phyloP scores from a whole-genome alignment of 345 rosid genomes.

The Iberis pinnata region DNA sequence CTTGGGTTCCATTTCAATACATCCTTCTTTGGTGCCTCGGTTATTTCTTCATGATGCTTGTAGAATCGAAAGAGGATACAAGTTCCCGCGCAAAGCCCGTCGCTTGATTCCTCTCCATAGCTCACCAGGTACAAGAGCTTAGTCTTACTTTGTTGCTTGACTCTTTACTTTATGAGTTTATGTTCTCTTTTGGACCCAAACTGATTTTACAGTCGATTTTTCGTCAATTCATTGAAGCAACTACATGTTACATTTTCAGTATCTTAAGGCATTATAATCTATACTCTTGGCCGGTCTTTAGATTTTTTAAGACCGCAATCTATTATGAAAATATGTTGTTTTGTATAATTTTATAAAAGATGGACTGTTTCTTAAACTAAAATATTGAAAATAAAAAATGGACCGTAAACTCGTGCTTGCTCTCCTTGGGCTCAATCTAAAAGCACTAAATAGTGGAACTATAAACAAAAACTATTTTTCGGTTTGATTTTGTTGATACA shows the following conservation, averaged over 20 bases:
- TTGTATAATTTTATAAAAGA: too few species aligned
- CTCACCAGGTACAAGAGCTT: slow-evolving; percentile 6
- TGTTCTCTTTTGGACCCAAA: not conserved
- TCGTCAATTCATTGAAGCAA: too few species aligned
- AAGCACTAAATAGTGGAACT: slow-evolving; percentile 4
- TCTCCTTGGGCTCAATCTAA: slow-evolving; percentile 14
- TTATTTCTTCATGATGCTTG: slow-evolving; percentile 51
- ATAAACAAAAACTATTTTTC: slow-evolving; percentile 33
- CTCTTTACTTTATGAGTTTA: not conserved
- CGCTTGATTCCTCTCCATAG: slow-evolving; percentile 31
- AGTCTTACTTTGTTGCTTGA: not conserved
- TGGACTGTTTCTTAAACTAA: too few species aligned
- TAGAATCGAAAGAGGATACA: slow-evolving; percentile 66
- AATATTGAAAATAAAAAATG: too few species aligned
- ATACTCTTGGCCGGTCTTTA: too few species aligned
- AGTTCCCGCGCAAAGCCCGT: slow-evolving; percentile 57
- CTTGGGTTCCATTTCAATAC: slow-evolving; percentile 82
- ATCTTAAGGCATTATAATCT: slow-evolving; percentile 15
- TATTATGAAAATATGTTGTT: too few species aligned
- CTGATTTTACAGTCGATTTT: too few species aligned
- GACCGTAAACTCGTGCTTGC: too few species aligned
- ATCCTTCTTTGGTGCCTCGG: slow-evolving; percentile 71
- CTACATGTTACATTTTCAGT: slow-evolving; percentile 24
- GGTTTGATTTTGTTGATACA: slow-evolving; percentile 43
- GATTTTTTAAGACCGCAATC: too few species aligned